Conservation (phyloP, 352 stramenopile species). For the Phytopythium montanum region DNA sequence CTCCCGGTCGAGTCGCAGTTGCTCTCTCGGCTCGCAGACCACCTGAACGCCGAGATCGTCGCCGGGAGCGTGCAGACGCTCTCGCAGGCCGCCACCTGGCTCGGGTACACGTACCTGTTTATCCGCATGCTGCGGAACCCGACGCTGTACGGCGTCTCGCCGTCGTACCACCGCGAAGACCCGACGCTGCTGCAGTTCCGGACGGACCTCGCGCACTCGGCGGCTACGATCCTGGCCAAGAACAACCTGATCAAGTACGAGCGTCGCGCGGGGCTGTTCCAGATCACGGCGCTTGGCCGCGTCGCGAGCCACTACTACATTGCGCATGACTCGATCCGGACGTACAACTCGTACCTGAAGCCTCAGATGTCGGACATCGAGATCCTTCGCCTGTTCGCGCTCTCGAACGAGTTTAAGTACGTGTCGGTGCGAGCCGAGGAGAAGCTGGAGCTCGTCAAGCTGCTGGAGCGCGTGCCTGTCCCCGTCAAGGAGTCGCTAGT, state of each 20-base stretch:
- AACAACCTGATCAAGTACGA: constrained; percentile 99
- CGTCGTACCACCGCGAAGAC: constrained; percentile 88
- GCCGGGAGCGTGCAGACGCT: constrained; percentile 95
- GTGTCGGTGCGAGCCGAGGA: constrained; percentile 98
- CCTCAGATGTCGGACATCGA: constrained; percentile 99
- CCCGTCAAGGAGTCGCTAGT: constrained; percentile 96
- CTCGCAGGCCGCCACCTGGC: constrained; percentile 96
- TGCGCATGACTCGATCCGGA: constrained; percentile 96
- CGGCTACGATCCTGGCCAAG: constrained; percentile 95
- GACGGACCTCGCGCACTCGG: constrained; percentile 96
- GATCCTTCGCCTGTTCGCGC: constrained; percentile 97
- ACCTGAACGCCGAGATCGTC: constrained; percentile 99
- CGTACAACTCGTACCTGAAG: constrained; percentile 98
- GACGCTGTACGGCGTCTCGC: constrained; percentile 93
- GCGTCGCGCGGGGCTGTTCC: constrained; percentile 91
- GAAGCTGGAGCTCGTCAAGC: constrained; percentile 97
- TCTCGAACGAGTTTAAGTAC: constrained; percentile 99
- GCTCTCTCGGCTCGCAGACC: constrained; percentile 95
- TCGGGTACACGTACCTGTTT: constrained; percentile 99
- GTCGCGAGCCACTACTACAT: constrained; percentile 99
- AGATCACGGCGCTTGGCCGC: constrained; percentile 96
- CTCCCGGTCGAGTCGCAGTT: constrained; percentile 99
- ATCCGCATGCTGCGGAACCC: constrained; percentile 99
- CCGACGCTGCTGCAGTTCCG: constrained; percentile 93
- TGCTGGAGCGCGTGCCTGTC: constrained; percentile 97